Evolutionary conservation across 805 yeast genomes (phyloP).

Genomic region (Yarrowia sp.): DNA sequence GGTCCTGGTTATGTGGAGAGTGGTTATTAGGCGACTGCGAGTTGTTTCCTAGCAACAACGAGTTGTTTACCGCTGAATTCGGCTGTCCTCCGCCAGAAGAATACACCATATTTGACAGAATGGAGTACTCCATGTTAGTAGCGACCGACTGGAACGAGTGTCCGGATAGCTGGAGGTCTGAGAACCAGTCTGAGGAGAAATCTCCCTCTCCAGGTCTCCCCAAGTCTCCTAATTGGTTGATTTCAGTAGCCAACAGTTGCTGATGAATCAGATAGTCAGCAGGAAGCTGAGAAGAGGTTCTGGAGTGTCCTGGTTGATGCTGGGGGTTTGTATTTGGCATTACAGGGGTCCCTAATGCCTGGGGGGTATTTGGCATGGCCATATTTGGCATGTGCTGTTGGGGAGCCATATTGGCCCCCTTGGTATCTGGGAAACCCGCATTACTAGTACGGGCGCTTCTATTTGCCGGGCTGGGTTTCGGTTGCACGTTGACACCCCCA

Average conservation of each 20-base stretch:
- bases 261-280: conserved; percentile 30
- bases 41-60: conserved; percentile 26
- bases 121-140: conserved; percentile 50
- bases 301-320: not conserved
- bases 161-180: conserved; percentile 30
- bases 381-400: conserved; percentile 8
- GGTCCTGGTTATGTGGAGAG: conserved; percentile 34
- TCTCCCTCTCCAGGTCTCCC: conserved; percentile 26
- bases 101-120: conserved; percentile 48
- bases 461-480: conserved; percentile 8
- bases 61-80: conserved; percentile 20
- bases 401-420: not conserved
- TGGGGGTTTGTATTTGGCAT: not conserved
- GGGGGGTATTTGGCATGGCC: conserved; percentile 10
- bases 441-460: conserved; percentile 2
- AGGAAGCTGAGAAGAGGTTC: conserved; percentile 12
- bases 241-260: conserved; percentile 36
- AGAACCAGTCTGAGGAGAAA: conserved; percentile 37
- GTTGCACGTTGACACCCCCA: not conserved
- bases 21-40: conserved; percentile 23
- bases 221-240: conserved; percentile 28
- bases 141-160: conserved; percentile 49
- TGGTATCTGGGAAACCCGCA: conserved; percentile 3
- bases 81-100: conserved; percentile 2
- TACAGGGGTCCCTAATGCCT: not conserved